Evolutionary conservation across 2,329 filamentous ascomycete species (phyloP).

Genomic region (Xylariaceae sp.): DNA sequence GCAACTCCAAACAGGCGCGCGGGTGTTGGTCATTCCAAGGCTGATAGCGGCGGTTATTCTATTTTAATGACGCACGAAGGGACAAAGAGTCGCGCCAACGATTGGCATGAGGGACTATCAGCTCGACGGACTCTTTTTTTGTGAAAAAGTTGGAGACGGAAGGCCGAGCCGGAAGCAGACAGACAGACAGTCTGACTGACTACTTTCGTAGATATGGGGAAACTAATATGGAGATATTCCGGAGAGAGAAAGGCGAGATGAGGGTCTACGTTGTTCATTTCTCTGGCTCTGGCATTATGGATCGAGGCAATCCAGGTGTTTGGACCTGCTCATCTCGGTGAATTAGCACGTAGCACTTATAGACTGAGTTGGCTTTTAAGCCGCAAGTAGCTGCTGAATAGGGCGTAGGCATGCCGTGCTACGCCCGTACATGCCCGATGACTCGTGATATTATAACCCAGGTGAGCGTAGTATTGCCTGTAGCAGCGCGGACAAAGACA

Average conservation of each 20-base stretch:
- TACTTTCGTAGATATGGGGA: no score
- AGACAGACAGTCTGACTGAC: neutral
- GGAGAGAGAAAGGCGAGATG: neutral
- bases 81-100: neutral
- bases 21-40: constrained; percentile 15
- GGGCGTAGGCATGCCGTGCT: neutral
- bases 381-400: neutral
- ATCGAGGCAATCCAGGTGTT: neutral
- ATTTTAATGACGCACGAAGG: neutral
- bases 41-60: constrained; percentile 1
- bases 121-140: neutral
- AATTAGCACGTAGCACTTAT: neutral
- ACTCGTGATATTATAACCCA: no score
- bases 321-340: neutral
- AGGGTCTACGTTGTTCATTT: neutral
- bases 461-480: no score
- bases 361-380: neutral
- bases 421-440: neutral
- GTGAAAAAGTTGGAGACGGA: neutral
- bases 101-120: neutral
- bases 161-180: neutral
- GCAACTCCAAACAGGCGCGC: constrained; percentile 25
- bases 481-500: no score
- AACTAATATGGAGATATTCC: no score
- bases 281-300: neutral